Base-by-base conservation (phyloP, 257 asterid genomes). In the Solanum chilense region DNA sequence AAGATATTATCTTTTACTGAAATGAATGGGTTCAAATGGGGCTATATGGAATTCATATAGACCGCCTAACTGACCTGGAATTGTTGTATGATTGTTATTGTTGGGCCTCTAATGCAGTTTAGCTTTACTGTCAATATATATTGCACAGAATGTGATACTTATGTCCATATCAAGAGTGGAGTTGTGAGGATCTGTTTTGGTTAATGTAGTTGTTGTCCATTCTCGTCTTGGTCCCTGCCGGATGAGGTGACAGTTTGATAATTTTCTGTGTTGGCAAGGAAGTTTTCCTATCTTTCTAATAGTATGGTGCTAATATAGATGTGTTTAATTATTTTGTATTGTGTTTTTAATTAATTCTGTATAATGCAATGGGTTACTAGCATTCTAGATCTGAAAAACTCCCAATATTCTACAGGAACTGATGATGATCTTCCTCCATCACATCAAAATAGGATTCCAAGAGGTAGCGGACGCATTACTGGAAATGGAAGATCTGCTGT, bases 391-490 rank as follows among this genome's bases (percentile, higher is more conserved):
- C 69, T 81, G 69, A 29, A 20, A 31, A 29, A 49, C 70, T 49
- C 29, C 20, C 85, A 8, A 29, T 49, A 52, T 68, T 83, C 83
- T 93, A 85, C 96, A 97, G 98, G 98, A 89, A 97, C 98, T 21
- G 98, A 95, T 89, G 98, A 97, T 90, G 99, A 95, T 91, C 93
- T 95, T 82, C 99, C 99, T 75, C 98, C 98, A 56, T 93, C 98
- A 83, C 98, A 94, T 90, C 98, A 93, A 91, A 97, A 91, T 92
- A 94, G 98, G 91, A 92, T 93, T 93, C 91, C 96, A 71, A 94
- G 98, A 92, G 98, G 98, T 62, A 97, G 94, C 33, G 96, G 95
- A 35, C 96, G 94, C n/a, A 87, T 94, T 73, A 90, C 95, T 52
- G 96, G 96, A 52, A 97, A 94, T 90, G 98, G 98, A 87, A 93